Evolutionary conservation across 805 yeast species (phyloP).

Genomic region (Wickerhamomyces canadensis): DNA sequence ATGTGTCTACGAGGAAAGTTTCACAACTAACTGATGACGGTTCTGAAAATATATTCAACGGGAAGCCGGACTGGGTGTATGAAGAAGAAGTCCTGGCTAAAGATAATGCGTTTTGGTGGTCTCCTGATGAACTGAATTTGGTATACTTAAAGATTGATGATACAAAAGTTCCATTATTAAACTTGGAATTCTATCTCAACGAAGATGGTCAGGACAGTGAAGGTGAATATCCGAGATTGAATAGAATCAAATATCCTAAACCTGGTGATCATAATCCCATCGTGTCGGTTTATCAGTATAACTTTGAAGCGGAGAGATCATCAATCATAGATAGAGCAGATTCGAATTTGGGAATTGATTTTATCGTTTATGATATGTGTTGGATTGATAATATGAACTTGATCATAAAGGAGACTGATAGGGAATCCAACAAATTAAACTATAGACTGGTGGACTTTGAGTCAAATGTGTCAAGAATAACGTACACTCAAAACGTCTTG

Average conservation of each 20-base stretch:
- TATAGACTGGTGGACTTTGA: conserved; percentile 38
- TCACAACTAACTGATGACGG: conserved; percentile 42
- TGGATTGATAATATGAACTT: conserved; percentile 51
- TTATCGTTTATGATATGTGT: conserved; percentile 52
- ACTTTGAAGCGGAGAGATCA: conserved; percentile 24
- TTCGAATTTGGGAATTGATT: conserved; percentile 36
- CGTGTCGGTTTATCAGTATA: conserved; percentile 40
- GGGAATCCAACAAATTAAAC: conserved; percentile 53
- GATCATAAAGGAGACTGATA: conserved; percentile 55
- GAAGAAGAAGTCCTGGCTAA: conserved; percentile 68
- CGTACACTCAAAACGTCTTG: conserved; percentile 39
- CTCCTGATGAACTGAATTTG: conserved; percentile 52
- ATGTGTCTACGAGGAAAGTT: conserved; percentile 19
- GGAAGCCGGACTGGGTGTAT: conserved; percentile 79
- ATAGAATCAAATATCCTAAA: conserved; percentile 59
- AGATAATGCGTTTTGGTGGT: conserved; percentile 70
- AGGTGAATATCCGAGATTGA: conserved; percentile 42
- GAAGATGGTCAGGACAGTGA: too few species aligned
- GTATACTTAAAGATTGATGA: conserved; percentile 57
- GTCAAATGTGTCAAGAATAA: conserved; percentile 26
- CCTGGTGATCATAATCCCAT: conserved; percentile 64
- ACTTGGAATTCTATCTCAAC: conserved; percentile 46
- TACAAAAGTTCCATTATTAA: conserved; percentile 46
- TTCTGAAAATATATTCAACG: conserved; percentile 46
- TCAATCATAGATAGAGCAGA: conserved; percentile 17